These are phyloP conservation scores for Calocybe indica DNA, from an alignment of 768 basidiomycete species.

Conservation along the genomic window DNA sequence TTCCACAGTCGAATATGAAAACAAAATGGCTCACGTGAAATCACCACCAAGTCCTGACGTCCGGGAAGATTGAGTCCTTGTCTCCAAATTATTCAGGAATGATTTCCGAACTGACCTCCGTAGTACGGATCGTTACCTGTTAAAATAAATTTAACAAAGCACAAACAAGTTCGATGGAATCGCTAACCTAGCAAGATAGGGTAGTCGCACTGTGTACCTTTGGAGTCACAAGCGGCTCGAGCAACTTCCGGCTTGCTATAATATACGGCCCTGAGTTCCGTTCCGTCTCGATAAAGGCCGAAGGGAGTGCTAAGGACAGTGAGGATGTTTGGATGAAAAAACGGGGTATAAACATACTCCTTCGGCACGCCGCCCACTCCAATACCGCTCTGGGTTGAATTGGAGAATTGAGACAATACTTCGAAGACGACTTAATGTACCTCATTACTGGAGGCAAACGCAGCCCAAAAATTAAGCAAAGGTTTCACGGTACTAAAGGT, in stretches of 20 bases:
- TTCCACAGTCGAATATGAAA: neutral
- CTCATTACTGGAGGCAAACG: slow-evolving; percentile 70
- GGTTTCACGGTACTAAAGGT: slow-evolving; percentile 75
- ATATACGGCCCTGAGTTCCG: slow-evolving; percentile 69
- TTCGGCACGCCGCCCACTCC: slow-evolving; percentile 64
- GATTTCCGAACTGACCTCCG: slow-evolving; percentile 44
- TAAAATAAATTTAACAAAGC: neutral
- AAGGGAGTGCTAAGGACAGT: slow-evolving; percentile 51
- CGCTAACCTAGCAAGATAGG: slow-evolving; percentile 64
- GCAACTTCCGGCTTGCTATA: slow-evolving; percentile 65
- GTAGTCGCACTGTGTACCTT: slow-evolving; percentile 65
- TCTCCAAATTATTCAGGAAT: neutral
- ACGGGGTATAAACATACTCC: slow-evolving; percentile 36
- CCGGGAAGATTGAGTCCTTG: neutral
- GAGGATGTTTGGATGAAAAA: neutral
- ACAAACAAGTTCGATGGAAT: neutral
- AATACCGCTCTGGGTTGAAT: slow-evolving; percentile 52
- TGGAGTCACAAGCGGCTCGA: slow-evolving; percentile 56
- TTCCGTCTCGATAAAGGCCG: slow-evolving; percentile 73
- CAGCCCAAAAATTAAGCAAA: slow-evolving; percentile 77
- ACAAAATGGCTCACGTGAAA: slow-evolving; percentile 53
- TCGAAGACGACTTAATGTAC: slow-evolving; percentile 24
- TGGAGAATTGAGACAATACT: neutral
- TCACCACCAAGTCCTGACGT: slow-evolving; percentile 63
- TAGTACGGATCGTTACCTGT: slow-evolving; percentile 74